Evolutionary conservation across 305 asterid species (phyloP), one percentile per base, ranked within the genome.

Genomic region (Fraxinus greggii): DNA sequence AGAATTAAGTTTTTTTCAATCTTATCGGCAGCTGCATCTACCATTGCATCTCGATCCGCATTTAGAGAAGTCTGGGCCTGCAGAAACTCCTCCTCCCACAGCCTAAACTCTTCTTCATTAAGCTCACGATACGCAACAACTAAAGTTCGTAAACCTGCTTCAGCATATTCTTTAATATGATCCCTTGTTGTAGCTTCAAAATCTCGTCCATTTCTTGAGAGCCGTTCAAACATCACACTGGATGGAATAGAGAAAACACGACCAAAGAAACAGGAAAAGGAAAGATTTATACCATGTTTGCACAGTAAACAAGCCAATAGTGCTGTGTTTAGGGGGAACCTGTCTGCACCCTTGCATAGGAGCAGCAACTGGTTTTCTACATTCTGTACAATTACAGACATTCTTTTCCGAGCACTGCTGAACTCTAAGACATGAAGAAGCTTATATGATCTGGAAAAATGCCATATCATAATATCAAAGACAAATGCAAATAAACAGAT

Each of bases 261-360:
- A 80, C 82, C 48, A 59, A 75, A 9, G 79, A n/a, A 82, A 78
- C 56, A 79, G 38, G 24, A 79, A 67, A 36, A 70, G 72, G 40
- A 76, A 77, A 78, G 78, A 74, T 29, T 81, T 84, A 17, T 75
- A 56, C 31, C 59, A n/a, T 8, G 61, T 23, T 75, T 29, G 59
- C 59, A 65, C 48, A 24, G 59, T 40, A 83, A 78, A 76, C 85
- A 89, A 78, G 84, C 77, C 56, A 73, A 76, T 36, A 65, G 23
- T 77, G 76, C 35, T 12, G 75, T 80, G 78, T 33, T 80, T 28
- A 78, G 45, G 84, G 72, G 73, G 83, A 79, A 95, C 99, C 95
- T 94, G 93, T 96, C 99, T 5, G 99, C 98, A 56, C 99, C 99
- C 89, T 96, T 96, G 92, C 93, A 91, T 38, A 96, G 92, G 79